Evolutionary conservation across 2,329 filamentous ascomycete genomes (phyloP).

Genomic region (Calonectria hongkongensis): DNA sequence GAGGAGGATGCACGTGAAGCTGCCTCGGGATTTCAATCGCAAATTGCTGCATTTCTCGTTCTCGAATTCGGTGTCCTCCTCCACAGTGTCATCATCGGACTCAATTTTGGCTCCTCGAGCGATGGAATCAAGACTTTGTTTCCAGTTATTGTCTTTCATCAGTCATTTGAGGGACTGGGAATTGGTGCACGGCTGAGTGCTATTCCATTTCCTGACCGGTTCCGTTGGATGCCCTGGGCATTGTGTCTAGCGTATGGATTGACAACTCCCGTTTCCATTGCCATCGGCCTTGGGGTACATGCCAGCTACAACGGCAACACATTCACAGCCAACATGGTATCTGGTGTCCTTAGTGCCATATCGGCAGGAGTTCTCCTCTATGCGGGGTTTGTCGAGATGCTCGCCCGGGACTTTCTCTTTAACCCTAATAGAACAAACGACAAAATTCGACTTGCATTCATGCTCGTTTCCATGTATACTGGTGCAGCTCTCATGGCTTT

Average conservation of each 20-base stretch:
- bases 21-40: conserved; percentile 2
- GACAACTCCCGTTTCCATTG: conserved; percentile 6
- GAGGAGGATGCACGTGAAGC: not conserved
- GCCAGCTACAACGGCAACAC: not conserved
- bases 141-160: conserved; percentile 4
- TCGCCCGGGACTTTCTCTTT: conserved; percentile 4
- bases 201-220: not conserved
- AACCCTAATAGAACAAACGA: conserved; percentile 17
- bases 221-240: conserved; percentile 11
- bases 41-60: conserved; percentile 11
- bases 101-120: conserved; percentile 16
- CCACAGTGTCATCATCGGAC: conserved; percentile 7
- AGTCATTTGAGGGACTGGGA: conserved; percentile 14
- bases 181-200: not conserved
- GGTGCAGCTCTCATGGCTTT: not conserved
- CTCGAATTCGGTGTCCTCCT: conserved; percentile 18
- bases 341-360: not conserved
- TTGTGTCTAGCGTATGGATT: conserved; percentile 12
- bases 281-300: not conserved
- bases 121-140: conserved; percentile 5
- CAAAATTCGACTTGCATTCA: not conserved
- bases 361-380: conserved; percentile 7
- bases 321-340: not conserved
- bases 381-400: conserved; percentile 14
- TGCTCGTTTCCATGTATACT: not conserved